These are phyloP conservation scores for Talaromyces sp. DNA, from an alignment of 2,329 filamentous ascomycete genomes.

Conservation along the genomic window DNA sequence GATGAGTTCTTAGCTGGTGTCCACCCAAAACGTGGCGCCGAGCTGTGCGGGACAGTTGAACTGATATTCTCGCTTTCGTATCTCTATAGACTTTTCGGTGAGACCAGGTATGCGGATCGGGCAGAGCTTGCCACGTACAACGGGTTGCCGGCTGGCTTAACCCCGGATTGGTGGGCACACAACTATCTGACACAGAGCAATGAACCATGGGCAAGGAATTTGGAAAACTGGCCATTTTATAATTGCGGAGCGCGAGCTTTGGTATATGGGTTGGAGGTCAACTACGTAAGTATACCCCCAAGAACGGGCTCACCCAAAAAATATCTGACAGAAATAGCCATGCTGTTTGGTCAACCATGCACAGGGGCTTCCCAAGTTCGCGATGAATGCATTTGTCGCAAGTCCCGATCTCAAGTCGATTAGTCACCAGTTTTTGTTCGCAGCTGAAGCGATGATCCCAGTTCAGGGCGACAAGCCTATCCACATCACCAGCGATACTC, in stretches of 20 bases:
- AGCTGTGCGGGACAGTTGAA: constrained; percentile 10
- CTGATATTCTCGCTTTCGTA: constrained; percentile 11
- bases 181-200: constrained; percentile 11
- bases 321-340: constrained; percentile 8
- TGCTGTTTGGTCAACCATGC: constrained; percentile 12
- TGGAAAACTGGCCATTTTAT: constrained; percentile 10
- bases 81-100: constrained; percentile 11
- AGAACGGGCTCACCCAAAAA: background rate
- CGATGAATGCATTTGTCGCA: constrained; percentile 11
- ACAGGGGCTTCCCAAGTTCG: constrained; percentile 10
- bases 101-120: constrained; percentile 8
- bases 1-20: constrained; percentile 10
- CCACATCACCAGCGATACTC: constrained; percentile 7
- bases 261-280: constrained; percentile 11
- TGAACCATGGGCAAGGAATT: constrained; percentile 8
- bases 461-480: constrained; percentile 3
- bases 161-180: constrained; percentile 11
- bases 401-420: constrained; percentile 8
- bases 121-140: constrained; percentile 10
- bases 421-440: constrained; percentile 8
- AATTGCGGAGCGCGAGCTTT: constrained; percentile 8
- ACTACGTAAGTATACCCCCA: constrained; percentile 2
- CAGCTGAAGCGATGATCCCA: constrained; percentile 8
- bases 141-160: constrained; percentile 9
- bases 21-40: constrained; percentile 11